A percentile compares a stretch with the other conserved stretches of the same genome.
Evolutionary conservation across 805 yeast genomes (phyloP).

Genomic region (Komagataella ulmi): DNA sequence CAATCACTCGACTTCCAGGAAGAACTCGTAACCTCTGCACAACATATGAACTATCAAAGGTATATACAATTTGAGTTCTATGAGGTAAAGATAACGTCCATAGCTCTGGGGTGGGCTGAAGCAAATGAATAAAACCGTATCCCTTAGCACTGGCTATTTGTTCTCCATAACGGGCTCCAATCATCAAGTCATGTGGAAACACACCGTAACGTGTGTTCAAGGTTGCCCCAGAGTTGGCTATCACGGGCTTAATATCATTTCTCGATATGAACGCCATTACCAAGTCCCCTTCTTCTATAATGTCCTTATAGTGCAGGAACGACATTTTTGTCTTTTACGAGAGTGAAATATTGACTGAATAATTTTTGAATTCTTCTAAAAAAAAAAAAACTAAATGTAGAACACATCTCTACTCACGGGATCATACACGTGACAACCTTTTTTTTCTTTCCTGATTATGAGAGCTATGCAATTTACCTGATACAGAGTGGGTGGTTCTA

Average conservation of each 20-base stretch:
- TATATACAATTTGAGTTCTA: constrained; percentile 93
- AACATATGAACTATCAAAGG: constrained; percentile 89
- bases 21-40: constrained; percentile 67
- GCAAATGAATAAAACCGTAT: constrained; percentile 71
- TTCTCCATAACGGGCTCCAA: constrained; percentile 71
- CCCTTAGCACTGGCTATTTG: constrained; percentile 66
- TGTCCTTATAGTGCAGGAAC: constrained; percentile 36
- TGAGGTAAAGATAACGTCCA: constrained; percentile 97
- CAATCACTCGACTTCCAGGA: constrained; percentile 71
- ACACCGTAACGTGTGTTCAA: constrained; percentile 84
- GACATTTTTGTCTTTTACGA: constrained; percentile 7
- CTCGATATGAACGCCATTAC: constrained; percentile 81
- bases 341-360: not conserved
- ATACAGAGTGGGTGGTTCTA: not conserved
- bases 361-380: no score
- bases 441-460: not conserved
- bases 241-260: constrained; percentile 64
- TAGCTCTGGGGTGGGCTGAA: constrained; percentile 88
- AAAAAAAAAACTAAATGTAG: no score
- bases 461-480: not conserved
- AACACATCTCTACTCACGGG: not conserved
- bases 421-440: not conserved
- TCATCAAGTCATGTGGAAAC: constrained; percentile 74
- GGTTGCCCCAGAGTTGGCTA: constrained; percentile 40
- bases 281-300: constrained; percentile 76